These are phyloP conservation scores for Suillus brevipes DNA, from an alignment of 768 basidiomycete genomes.

Conservation along the genomic window DNA sequence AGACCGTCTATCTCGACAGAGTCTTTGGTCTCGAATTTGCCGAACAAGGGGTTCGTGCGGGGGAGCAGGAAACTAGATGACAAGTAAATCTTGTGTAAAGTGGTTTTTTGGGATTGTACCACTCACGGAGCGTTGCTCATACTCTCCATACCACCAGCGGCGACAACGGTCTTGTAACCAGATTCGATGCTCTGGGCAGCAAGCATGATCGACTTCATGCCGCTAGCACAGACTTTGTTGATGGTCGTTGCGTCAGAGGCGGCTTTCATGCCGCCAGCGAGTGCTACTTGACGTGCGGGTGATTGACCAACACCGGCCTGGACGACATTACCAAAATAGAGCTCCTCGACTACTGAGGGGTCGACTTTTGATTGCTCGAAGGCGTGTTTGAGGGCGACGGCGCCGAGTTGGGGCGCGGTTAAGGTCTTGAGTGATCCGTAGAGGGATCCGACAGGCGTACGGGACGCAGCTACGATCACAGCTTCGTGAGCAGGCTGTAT, in stretches of 20 bases:
- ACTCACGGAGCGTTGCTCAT: slow-evolving; percentile 99
- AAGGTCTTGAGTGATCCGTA: slow-evolving; percentile 87
- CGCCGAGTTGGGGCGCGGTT: slow-evolving; percentile 90
- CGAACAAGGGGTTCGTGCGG: slow-evolving; percentile 80
- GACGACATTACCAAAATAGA: slow-evolving; percentile 97
- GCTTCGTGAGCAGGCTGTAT: slow-evolving; percentile 67
- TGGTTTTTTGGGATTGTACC: neutral
- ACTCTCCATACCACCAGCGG: slow-evolving; percentile 98
- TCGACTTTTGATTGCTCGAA: slow-evolving; percentile 77
- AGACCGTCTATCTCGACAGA: slow-evolving; percentile 92
- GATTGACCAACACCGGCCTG: slow-evolving; percentile 97
- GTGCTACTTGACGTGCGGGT: slow-evolving; percentile 93
- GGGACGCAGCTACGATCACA: slow-evolving; percentile 90
- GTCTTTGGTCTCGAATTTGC: slow-evolving; percentile 85
- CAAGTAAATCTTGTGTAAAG: slow-evolving; percentile 6
- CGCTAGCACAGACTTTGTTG: slow-evolving; percentile 99
- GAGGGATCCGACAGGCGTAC: slow-evolving; percentile 93
- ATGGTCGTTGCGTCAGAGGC: slow-evolving; percentile 96
- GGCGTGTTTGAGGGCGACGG: slow-evolving; percentile 87
- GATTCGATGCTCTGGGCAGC: slow-evolving; percentile 88
- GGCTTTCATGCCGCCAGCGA: slow-evolving; percentile 76
- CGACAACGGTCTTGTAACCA: slow-evolving; percentile 84
- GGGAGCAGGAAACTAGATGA: slow-evolving; percentile 71
- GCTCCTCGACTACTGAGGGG: slow-evolving; percentile 85
- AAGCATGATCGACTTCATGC: slow-evolving; percentile 93